Evolutionary conservation across 140 eudicot species (phyloP).

Genomic region (Stevia rebaudiana): DNA sequence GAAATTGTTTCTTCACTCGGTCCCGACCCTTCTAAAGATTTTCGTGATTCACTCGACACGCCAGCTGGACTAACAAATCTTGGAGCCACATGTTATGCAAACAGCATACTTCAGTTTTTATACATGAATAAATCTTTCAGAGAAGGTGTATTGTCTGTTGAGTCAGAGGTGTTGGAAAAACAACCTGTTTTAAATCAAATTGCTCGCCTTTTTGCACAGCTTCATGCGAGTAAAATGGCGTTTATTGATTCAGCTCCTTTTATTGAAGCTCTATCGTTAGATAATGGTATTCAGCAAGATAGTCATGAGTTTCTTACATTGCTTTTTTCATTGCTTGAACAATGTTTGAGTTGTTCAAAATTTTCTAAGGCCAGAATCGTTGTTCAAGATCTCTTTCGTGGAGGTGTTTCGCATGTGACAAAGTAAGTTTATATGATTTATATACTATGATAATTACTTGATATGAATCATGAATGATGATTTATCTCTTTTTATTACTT

Average conservation of each 20-base stretch:
- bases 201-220: conserved; percentile 82
- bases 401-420: conserved; percentile 91
- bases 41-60: conserved; percentile 51
- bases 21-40: conserved; percentile 72
- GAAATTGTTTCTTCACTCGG: conserved; percentile 66
- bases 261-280: conserved; percentile 77
- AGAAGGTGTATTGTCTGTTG: conserved; percentile 75
- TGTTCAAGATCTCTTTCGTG: conserved; percentile 93
- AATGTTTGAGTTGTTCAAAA: conserved; percentile 67
- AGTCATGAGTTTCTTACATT: conserved; percentile 93
- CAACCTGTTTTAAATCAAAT: conserved; percentile 86
- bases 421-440: conserved; percentile 38
- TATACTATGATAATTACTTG: not conserved
- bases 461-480: not conserved
- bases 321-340: conserved; percentile 94
- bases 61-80: conserved; percentile 95
- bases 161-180: conserved; percentile 53
- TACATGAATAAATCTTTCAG: conserved; percentile 86
- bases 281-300: conserved; percentile 97
- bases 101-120: conserved; percentile 90
- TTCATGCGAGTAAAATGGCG: conserved; percentile 77
- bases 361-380: conserved; percentile 66
- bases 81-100: conserved; percentile 98
- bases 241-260: conserved; percentile 92
- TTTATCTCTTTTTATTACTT: conserved; percentile 1